phyloP scores from a whole-genome alignment of 2,329 filamentous ascomycete genomes.

The Paramyrothecium roridum region DNA sequence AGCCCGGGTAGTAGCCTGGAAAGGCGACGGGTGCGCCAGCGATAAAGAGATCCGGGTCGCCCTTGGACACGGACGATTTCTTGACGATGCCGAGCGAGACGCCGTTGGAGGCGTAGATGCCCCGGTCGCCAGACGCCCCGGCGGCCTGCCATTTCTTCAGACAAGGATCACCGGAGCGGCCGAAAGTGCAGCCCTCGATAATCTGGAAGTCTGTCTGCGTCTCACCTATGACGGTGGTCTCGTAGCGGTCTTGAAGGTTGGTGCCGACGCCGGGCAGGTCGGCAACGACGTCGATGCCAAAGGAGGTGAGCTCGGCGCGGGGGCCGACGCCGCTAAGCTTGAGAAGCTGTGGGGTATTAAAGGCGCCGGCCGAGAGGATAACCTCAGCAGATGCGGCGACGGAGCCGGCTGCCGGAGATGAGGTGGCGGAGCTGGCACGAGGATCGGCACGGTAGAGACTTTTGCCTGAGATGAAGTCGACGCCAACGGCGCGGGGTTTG shows the following conservation, averaged over 20 bases:
- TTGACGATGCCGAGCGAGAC: conserved; percentile 45
- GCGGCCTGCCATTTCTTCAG: conserved; percentile 11
- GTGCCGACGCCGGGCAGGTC: conserved; percentile 62
- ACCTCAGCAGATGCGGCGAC: conserved; percentile 36
- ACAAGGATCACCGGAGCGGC: conserved; percentile 9
- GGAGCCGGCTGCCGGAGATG: no score
- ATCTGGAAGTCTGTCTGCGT: background rate
- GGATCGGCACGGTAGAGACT: conserved; percentile 41
- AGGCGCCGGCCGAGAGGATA: conserved; percentile 44
- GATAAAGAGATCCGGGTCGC: conserved; percentile 51
- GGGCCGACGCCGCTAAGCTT: conserved; percentile 44
- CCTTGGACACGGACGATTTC: conserved; percentile 32
- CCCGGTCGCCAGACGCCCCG: no score
- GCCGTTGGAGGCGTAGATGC: conserved; percentile 42
- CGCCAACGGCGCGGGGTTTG: conserved; percentile 34
- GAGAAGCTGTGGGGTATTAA: conserved; percentile 43
- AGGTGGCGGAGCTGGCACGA: conserved; percentile 19
- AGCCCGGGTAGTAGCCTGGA: conserved; percentile 55
- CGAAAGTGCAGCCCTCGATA: background rate
- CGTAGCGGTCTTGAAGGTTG: conserved; percentile 37
- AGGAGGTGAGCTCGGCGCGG: conserved; percentile 29
- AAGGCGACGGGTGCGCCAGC: conserved; percentile 53
- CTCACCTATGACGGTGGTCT: conserved; percentile 3
- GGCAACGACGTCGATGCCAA: conserved; percentile 48
- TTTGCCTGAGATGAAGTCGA: conserved; percentile 38